Evolutionary conservation across 192 early-diverging fungal species (phyloP), one percentile per base, ranked within the genome.

Genomic region (Phlyctochytrium arcticum): DNA sequence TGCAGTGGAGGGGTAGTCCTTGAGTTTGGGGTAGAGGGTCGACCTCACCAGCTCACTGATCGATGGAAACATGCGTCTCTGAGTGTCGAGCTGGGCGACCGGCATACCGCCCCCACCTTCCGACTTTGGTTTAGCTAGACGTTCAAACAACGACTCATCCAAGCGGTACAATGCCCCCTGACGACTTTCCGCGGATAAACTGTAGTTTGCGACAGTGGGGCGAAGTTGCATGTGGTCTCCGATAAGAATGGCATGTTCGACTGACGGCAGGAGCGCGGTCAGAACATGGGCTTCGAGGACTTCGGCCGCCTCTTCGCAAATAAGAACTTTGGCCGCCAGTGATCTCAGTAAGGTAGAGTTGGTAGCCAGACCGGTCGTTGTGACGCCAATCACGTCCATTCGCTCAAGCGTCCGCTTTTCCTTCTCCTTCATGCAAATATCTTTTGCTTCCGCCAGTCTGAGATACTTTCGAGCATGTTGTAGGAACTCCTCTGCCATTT

Each of bases 321-420:
- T 39, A 46, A 76, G 54, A 53, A 75, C 72, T n/a, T 68, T 54
- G n/a, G 73, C 50, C 19, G 36, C 57, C 5, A 67, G 34, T 19
- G 46, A 29, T 6, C 60, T 44, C 17, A 86, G 54, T 21, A 81
- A 54, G 4, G 54, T 58, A 50, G 82, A 73, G 36, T 51, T 39
- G 50, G 78, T 82, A 24, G 85, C 85, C 5, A 83, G 81, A 10
- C 83, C 85, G 12, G 67, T 77, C 23, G 85, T 87, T 1, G 85
- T 87, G 67, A 82, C 78, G 1, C 81, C 85, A 19, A 87, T 73
- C 7, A 87, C 77, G 6, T 72, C 5, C n/a, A n/a, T n/a, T n/a
- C n/a, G n/a, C n/a, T n/a, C n/a, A n/a, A n/a, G n/a, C n/a, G n/a
- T n/a, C n/a, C n/a, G n/a, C n/a, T n/a, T n/a, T n/a, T n/a, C n/a